Base-by-base conservation (phyloP, 495 filamentous ascomycete genomes). In the Hamigera avellanea region DNA sequence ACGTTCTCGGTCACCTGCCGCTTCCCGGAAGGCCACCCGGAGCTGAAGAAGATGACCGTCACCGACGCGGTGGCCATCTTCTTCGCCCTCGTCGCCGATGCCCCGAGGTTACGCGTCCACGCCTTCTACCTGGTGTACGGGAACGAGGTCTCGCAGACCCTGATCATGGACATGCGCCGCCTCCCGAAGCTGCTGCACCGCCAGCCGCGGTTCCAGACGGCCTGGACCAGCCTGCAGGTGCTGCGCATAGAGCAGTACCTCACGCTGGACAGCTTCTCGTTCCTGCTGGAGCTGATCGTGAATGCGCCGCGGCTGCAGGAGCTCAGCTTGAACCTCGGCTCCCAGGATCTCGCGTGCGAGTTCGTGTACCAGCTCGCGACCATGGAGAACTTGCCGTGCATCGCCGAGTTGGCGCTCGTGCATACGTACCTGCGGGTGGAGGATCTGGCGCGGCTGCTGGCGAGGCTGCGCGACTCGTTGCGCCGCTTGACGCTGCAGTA, bases 121-220 rank as follows among this genome's bases (percentile, higher is more conserved):
- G 46, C 53, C 0, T 56, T 56, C 29, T 46, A 56, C 33, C 38
- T 56, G 3, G 37, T 56, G 14, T 56, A 53, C 21, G 44, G 46
- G 1, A 50, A 53, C 27, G 44, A 44, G 19, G 32, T 41, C 14
- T 55, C 52, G 7, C 49, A 46, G 9, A 48, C 52, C 3, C 35
- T 55, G n/a, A 41, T 55, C 12, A 56, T 56, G 49, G 52, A 56
- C 35, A 56, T 56, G 52, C 49, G 52, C 2, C 49, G 52, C 2
- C 19, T 56, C 6, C 52, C 52, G 8, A 56, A 56, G n/a, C 30
- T 51, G 3, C 25, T 53, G 6, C 50, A 52, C 32, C 49, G 46
- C n/a, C 49, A 55, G 21, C 52, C 52, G 0, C 16, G 45, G 43
- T 55, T 55, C 8, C 41, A 43, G 14, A 9, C 29, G 14, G 46